Base-by-base conservation (phyloP, 2,329 filamentous ascomycete species). In the Incumbomyces delicatus region DNA sequence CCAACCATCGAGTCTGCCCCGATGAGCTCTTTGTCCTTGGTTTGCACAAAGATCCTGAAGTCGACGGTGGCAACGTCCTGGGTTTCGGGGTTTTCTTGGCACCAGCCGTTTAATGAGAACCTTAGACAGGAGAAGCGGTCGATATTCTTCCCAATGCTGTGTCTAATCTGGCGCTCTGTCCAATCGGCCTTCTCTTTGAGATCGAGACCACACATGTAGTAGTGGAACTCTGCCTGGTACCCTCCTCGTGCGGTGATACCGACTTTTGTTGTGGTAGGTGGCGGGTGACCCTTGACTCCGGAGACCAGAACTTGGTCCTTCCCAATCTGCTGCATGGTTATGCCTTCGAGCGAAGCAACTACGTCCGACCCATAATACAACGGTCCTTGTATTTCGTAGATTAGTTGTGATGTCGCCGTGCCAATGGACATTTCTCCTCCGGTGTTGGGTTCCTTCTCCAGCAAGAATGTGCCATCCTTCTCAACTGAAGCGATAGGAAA, bases 341-440 rank as follows among this genome's bases (percentile, higher is more conserved):
- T 57, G 5, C 62, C 56, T 32, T 64, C 60, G 1, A 74, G 55
- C 13, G 67, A 48, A 0, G 70, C 71, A 0, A 63, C 68, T 5
- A 73, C 70, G 46, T 74, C 71, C 1, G 63, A 66, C 52, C 72
- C 71, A 57, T 65, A 69, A 52, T 75, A 75, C 59, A 66, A 61
- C 64, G 7, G 68, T 66, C 64, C 13, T 65, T 61, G 59, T 8
- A 61, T 41, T 42, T 61, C 59, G 38, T 61, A 61, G n/a, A 61
- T 47, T 7, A 60, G 42, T 43, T 61, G 59, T 3, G 49, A 48
- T 8, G 35, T 55, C 3, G 41, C 48, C 11, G 54, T 57, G 3
- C 54, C 51, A 2, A 41, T 40, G 2, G 53, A 51, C 5, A 61
- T 50, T n/a, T 37, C n/a, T 3, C 59, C 60, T 8, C 48, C 54